Base-by-base conservation (phyloP, 371 early-diverging fungal genomes). In the Zancudomyces culisetae region DNA sequence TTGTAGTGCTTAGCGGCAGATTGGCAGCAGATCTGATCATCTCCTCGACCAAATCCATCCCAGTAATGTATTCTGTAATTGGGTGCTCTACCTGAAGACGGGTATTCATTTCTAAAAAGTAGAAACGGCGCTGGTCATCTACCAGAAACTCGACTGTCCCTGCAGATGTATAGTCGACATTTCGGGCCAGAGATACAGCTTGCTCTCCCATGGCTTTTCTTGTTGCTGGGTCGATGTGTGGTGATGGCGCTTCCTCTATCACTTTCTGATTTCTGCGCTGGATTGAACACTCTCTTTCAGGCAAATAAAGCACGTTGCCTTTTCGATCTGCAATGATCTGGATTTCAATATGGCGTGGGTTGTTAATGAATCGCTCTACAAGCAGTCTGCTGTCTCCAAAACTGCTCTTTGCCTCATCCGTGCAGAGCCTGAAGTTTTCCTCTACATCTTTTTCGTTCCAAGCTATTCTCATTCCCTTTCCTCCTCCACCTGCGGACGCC, bases 81-180 rank as follows among this genome's bases (percentile, higher is more conserved):
- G 97, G 94, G 68, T 97, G 98, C 67, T 97, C 97, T 8, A 98
- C 78, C 64, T 93, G 92, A 20, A 94, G 72, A 46, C 92, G 77
- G 2, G 92, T 90, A 70, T 91, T 91, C 88, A 94, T 91, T 71
- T 97, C 97, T 85, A 98, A 84, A 62, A 96, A 97, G 70, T 93
- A 97, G 60, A 91, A 92, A 52, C 85, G 63, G 59, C 85, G 75
- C 48, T 76, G 78, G 55, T 83, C 80, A 66, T 90, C 93, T 73
- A 89, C 79, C 45, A 98, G 85, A 60, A 95, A 98, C 66, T 98
- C 98, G 27, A 97, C 95, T 0, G 98, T 98, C 49, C 94, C 93
- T 18, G 93, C 94, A 51, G 88, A 86, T 46, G 79, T 83, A 59
- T 97, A 98, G 50, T 77, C 75, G 27, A 95, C 90, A 27, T 86